Evolutionary conservation across 306 rosid species (phyloP).

Genomic region (Pachyrhizus erosus): DNA sequence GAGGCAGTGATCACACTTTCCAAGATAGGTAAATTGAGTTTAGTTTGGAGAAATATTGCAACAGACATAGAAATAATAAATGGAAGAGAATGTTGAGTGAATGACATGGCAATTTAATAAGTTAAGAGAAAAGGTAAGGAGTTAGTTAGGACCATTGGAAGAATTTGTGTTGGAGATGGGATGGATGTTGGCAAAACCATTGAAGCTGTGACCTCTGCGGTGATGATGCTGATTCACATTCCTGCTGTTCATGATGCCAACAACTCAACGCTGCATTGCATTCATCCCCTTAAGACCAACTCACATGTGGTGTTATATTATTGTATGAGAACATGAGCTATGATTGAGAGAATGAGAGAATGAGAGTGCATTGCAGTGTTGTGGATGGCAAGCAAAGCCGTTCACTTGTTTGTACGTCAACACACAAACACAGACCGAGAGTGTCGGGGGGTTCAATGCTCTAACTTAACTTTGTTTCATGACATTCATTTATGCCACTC

Average conservation of each 20-base stretch:
- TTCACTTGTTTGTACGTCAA: constrained; percentile 38
- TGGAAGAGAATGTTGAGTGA: neutral
- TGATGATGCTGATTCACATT: constrained; percentile 38
- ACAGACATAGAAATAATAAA: neutral
- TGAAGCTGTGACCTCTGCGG: constrained; percentile 66
- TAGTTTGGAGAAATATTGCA: neutral
- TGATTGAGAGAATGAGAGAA: neutral
- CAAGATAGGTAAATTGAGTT: neutral
- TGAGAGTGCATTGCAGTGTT: constrained; percentile 26
- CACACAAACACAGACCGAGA: constrained; percentile 11
- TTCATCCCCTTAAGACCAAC: neutral
- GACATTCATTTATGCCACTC: neutral
- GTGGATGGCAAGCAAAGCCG: constrained; percentile 45
- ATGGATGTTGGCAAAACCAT: constrained; percentile 57
- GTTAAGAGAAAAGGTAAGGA: neutral
- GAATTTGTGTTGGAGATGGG: constrained; percentile 70
- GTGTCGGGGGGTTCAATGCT: constrained; percentile 25
- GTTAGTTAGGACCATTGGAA: constrained; percentile 58
- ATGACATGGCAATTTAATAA: neutral
- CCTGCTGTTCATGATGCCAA: constrained; percentile 52
- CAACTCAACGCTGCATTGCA: neutral
- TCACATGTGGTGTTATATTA: neutral
- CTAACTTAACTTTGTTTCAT: neutral
- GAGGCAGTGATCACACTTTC: neutral
- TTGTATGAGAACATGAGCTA: neutral